These are phyloP conservation scores for Fomitopsis pinicola DNA, from an alignment of 1,284 basidiomycete species.

Conservation along the genomic window DNA sequence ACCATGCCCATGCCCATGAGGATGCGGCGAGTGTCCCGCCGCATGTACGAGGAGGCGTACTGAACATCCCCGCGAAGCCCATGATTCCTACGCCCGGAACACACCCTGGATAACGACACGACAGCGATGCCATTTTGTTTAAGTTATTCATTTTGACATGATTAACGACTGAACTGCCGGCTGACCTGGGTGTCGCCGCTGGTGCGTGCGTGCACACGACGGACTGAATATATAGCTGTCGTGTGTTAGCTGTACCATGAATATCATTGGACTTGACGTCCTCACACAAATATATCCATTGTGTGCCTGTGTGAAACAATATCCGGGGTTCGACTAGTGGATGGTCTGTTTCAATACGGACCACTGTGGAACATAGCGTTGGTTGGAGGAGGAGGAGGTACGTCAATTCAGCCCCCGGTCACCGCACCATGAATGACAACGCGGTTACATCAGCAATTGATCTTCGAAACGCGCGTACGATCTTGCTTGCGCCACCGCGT, in stretches of 20 bases:
- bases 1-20: neutral
- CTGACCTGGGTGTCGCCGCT: conserved; percentile 1
- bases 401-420: too few species aligned
- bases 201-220: neutral
- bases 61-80: neutral
- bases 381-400: too few species aligned
- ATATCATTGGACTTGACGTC: neutral
- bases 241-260: neutral
- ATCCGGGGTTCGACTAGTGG: too few species aligned
- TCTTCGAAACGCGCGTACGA: too few species aligned
- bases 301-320: neutral
- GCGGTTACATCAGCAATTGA: too few species aligned
- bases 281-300: neutral
- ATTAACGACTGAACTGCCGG: neutral
- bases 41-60: neutral
- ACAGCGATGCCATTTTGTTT: neutral
- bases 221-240: conserved; percentile 3
- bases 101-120: neutral
- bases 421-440: too few species aligned
- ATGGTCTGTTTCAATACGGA: too few species aligned
- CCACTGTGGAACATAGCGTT: too few species aligned
- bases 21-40: neutral
- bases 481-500: too few species aligned
- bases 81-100: neutral
- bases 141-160: neutral